Base-by-base conservation (phyloP, 228 moss, liverwort and hornwort genomes). In the Sphagnum magellanicum region DNA sequence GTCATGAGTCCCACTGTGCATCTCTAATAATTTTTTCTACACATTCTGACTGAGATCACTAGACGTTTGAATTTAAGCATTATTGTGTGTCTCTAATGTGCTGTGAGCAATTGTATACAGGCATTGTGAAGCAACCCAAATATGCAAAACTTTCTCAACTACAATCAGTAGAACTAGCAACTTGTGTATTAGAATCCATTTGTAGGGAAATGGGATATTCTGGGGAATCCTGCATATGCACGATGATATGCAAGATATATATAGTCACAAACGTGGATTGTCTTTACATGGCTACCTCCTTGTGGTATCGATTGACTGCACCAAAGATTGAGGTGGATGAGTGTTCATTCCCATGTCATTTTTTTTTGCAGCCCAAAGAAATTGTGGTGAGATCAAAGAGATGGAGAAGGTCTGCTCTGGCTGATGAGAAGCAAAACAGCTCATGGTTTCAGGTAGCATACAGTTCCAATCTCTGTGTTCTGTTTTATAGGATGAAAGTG, bases 361-460 rank as follows among this genome's bases (percentile, higher is more conserved):
- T 55, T 55, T 8, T 55, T 8, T 55, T 12, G 55, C 55, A 55
- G 55, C 9, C 55, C 55, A 55, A 55, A 12, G 55, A 12, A 12
- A 55, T 55, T 8, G 55, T 55, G 12, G 12, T 55, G 55, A 53
- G 58, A 61, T 67, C 74, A 51, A 87, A 76, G 78, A 81, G 74
- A 78, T 70, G 74, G 60, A 83, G 74, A 78, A 76, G 78, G 69
- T 80, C 76, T 61, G 32, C 68, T 16, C 53, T 78, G 53, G 48
- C 61, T 61, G 74, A 80, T 53, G 78, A 81, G 17, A 66, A 61
- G 9, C 53, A 68, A 50, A 81, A 83, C 70, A 46, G 65, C 46
- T 87, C 80, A 63, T 16, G 62, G 48, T 76, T 83, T 70, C 74
- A 74, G 83, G 87, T 87, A 69, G 1, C 9, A 55, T 8, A 55